phyloP scores from a whole-genome alignment of 2,329 filamentous ascomycete species.

The Boeremia exigua region DNA sequence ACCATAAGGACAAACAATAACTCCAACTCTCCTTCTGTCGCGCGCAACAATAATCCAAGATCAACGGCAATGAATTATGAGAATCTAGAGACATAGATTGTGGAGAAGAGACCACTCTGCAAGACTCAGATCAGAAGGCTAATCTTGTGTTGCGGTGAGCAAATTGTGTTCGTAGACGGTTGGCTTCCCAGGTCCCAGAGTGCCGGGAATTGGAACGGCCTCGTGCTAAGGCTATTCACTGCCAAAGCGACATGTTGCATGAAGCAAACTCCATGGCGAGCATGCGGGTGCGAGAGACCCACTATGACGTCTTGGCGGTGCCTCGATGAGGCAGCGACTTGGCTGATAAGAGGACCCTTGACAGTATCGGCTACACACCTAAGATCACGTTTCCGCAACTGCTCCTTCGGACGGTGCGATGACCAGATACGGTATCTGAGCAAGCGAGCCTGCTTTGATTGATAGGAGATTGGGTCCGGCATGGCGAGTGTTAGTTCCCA shows the following conservation, averaged over 20 bases:
- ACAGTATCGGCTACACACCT: background rate
- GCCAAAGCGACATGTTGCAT: background rate
- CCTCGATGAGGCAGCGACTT: background rate
- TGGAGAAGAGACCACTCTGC: too few species aligned
- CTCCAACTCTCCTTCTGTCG: too few species aligned
- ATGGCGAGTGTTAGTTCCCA: constrained; percentile 2
- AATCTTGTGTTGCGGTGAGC: background rate
- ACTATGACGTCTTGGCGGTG: constrained; percentile 1
- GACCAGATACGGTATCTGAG: background rate
- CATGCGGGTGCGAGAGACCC: constrained; percentile 3
- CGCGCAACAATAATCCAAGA: too few species aligned
- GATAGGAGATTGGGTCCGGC: background rate
- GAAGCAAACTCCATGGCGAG: background rate
- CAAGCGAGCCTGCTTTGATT: background rate
- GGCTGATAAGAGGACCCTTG: constrained; percentile 3
- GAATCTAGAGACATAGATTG: too few species aligned
- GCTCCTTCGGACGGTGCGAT: background rate
- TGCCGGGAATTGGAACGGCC: too few species aligned
- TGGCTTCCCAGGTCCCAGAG: too few species aligned
- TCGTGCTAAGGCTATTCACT: background rate
- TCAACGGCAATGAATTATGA: too few species aligned
- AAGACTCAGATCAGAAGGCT: too few species aligned
- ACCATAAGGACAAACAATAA: too few species aligned
- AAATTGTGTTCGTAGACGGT: background rate
- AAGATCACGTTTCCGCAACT: background rate